These are phyloP conservation scores for Ploettnerulaceae sp. DNA, from an alignment of 2,329 filamentous ascomycete genomes.

Conservation along the genomic window DNA sequence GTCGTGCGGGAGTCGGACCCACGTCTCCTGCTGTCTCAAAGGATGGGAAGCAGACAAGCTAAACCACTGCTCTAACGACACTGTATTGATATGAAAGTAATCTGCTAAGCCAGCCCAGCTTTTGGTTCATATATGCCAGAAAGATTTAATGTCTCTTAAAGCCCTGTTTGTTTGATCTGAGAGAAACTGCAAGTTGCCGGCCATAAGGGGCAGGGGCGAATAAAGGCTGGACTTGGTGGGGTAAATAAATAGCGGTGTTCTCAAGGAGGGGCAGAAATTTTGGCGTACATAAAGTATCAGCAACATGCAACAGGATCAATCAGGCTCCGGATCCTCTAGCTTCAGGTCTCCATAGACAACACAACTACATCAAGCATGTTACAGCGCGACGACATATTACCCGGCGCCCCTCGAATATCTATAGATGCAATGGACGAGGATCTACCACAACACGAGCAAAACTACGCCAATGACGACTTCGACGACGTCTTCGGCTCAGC, in stretches of 20 bases:
- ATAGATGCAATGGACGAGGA: background rate
- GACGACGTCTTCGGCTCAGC: conserved; percentile 34
- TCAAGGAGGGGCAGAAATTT: too few species aligned
- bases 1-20: conserved; percentile 14
- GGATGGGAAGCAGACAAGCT: conserved; percentile 27
- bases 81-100: background rate
- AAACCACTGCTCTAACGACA: conserved; percentile 26
- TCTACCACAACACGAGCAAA: background rate
- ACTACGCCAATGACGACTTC: conserved; percentile 27
- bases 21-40: conserved; percentile 20
- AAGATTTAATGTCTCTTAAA: background rate
- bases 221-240: background rate
- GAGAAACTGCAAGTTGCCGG: background rate
- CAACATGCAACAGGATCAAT: too few species aligned
- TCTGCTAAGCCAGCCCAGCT: background rate
- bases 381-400: conserved; percentile 20
- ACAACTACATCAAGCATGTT: conserved; percentile 12
- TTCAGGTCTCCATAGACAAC: background rate
- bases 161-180: background rate
- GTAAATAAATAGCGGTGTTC: too few species aligned
- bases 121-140: background rate
- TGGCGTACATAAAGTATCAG: too few species aligned
- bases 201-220: background rate
- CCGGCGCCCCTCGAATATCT: background rate
- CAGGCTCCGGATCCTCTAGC: too few species aligned